Percentiles rank a stretch among this genome's conserved stretches.
Conservation (phyloP, 2,329 filamentous ascomycete species). For the Fusarium sp. region DNA sequence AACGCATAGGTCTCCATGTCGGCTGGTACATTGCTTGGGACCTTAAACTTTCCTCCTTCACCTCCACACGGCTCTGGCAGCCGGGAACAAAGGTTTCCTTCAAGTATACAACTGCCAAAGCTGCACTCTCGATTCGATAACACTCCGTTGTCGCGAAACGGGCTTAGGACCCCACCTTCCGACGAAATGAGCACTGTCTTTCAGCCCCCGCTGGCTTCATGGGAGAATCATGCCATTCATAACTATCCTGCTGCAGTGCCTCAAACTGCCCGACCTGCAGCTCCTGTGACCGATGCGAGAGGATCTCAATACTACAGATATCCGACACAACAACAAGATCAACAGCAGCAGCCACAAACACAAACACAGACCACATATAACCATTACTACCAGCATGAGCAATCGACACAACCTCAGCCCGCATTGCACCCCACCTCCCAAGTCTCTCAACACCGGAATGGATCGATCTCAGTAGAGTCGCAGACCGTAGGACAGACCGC, state of each 20-base stretch:
- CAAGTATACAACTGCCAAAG: conserved; percentile 41
- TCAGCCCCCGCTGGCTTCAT: conserved; percentile 60
- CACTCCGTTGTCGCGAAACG: conserved; percentile 46
- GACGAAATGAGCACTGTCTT: conserved; percentile 67
- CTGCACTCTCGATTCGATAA: conserved; percentile 36
- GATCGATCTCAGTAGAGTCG: conserved; percentile 32
- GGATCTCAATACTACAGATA: conserved; percentile 50
- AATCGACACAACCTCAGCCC: conserved; percentile 13
- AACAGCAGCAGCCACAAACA: conserved; percentile 23
- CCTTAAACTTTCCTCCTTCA: conserved; percentile 40
- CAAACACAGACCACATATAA: conserved; percentile 24
- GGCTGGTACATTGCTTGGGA: conserved; percentile 41
- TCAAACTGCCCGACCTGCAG: conserved; percentile 50
- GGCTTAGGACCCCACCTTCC: conserved; percentile 63
- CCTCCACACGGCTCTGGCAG: conserved; percentile 36
- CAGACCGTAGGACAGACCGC: conserved; percentile 49
- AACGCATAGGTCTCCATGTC: conserved; percentile 44
- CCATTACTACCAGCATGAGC: conserved; percentile 31
- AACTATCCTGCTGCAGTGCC: conserved; percentile 53
- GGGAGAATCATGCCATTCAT: conserved; percentile 59
- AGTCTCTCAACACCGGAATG: conserved; percentile 30
- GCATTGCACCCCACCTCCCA: conserved; percentile 27
- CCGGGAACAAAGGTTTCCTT: conserved; percentile 32
- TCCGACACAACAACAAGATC: conserved; percentile 42
- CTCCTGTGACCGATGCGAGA: conserved; percentile 50